Evolutionary conservation across 768 basidiomycete species (phyloP), one percentile per base, ranked within the genome.

Genomic region (Dendrothele bispora): DNA sequence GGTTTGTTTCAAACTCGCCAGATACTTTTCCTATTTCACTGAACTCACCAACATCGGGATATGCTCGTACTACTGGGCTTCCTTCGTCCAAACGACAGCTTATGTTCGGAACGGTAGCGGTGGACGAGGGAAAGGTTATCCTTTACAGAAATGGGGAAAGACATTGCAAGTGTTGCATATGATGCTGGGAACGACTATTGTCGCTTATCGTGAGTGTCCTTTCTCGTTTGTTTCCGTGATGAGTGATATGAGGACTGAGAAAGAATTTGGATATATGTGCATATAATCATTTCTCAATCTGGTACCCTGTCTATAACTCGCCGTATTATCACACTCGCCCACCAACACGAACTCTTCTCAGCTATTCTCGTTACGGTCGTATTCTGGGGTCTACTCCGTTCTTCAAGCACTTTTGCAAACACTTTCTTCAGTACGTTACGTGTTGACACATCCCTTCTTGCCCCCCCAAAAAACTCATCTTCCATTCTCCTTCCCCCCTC

Each of bases 11-110:
- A 22, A 0, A 12, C 11, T 41, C 27, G 4, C 39, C 58, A 86
- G 84, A 17, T 84, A 67, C 66, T 74, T 83, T 53, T 76, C 78
- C 7, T 87, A 81, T 64, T 86, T 87, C 61, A 87, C 85, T 1
- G 55, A 78, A 49, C 71, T 87, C 1, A 74, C 80, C 1, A 84
- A 79, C 49, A 77, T 79, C 29, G 86, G 86, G 0, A 55, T 86
- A 1, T 71, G 75, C 17, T 71, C 83, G 18, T 88, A 86, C 62
- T 80, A 80, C 61, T 82, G 73, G 60, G 83, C 82, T 0, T 60
- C 84, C 1, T 69, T 74, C 3, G 66, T 78, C 1, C 84, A 86
- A 45, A 80, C 80, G 0, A 29, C 73, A 4, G 57, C 61, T 0
- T 85, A 77, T 50, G 74, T 68, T 0, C 48, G 58, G 5, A 49